Percentiles rank a stretch among this genome's conserved stretches.
Conservation (phyloP, 352 stramenopile species). For the Halophytophthora polymorphica region DNA sequence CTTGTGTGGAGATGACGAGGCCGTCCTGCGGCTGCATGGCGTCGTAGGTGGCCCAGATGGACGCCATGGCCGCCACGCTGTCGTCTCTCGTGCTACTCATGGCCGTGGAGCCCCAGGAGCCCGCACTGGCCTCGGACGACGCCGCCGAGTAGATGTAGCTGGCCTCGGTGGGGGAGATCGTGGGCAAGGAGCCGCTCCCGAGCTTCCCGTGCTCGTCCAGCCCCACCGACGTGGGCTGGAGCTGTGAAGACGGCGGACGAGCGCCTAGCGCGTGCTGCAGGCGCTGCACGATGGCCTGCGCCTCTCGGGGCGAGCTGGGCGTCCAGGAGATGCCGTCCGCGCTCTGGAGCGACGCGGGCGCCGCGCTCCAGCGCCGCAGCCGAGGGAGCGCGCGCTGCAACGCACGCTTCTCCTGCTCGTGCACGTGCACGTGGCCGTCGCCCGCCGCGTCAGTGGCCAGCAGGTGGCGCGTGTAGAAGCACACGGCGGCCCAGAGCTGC, state of each 20-base stretch:
- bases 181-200: slow-evolving; percentile 11
- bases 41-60: slow-evolving; percentile 29
- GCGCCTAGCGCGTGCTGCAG: slow-evolving; percentile 51
- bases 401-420: slow-evolving; percentile 46
- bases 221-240: slow-evolving; percentile 15
- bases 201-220: slow-evolving; percentile 18
- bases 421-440: slow-evolving; percentile 25
- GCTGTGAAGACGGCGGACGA: slow-evolving; percentile 12
- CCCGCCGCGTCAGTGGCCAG: slow-evolving; percentile 34
- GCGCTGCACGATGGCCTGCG: slow-evolving; percentile 47
- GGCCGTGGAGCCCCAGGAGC: slow-evolving; percentile 11
- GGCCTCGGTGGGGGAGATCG: slow-evolving; percentile 33
- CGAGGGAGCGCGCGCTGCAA: slow-evolving; percentile 45
- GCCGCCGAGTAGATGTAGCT: slow-evolving; percentile 38
- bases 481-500: slow-evolving; percentile 57
- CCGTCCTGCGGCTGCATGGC: slow-evolving; percentile 18
- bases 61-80: slow-evolving; percentile 22
- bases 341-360: slow-evolving; percentile 29
- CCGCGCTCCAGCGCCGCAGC: slow-evolving; percentile 55
- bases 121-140: slow-evolving; percentile 18
- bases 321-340: slow-evolving; percentile 39
- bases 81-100: slow-evolving; percentile 18
- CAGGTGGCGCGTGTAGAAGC: slow-evolving; percentile 58
- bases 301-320: slow-evolving; percentile 47
- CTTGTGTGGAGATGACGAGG: slow-evolving; percentile 25